Evolutionary conservation across 805 yeast species (phyloP), one percentile per base, ranked within the genome.

Genomic region (Candida michaelii): DNA sequence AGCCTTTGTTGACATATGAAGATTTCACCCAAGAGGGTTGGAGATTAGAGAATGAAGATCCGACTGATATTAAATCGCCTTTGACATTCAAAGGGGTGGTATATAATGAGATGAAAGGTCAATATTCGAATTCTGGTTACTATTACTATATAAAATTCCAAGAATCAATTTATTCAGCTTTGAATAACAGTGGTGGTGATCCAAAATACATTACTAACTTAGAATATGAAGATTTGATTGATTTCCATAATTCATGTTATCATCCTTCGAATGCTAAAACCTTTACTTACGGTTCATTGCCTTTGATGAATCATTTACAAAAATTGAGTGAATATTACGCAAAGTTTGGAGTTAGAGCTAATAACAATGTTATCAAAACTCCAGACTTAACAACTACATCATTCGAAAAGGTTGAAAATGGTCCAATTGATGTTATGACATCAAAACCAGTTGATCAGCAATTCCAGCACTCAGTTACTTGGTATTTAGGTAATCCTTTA

Each of bases 101-200:
- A 2, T 93, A 86, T 61, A 93, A 93, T 59, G 99, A 93, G 66
- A 93, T 93, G 99, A 93, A 93, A 64, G 99, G 99, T 7, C 97
- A 91, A 63, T 79, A 88, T 58, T 85, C 96, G 0, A 91, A 89
- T 60, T 79, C 96, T 0, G 79, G 90, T 2, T 93, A 93, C 62
- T 77, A 83, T 49, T 89, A 76, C 59, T 91, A 90, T 79, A 87
- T 83, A 55, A 79, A 82, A 48, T 91, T 83, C 69, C 89, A 86
- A 56, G 86, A 88, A 62, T 67, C 86, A 6, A 76, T 93, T 10
- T 93, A 89, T 55, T 93, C 96, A 1, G 77, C 90, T 7, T 69
- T 93, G 54, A 77, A 89, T 57, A 89, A 89, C 64, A 84, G 96
- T 2, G 99, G 97, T 24, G 99, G 99, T 44, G 96, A 91, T 58